Evolutionary conservation across 805 yeast species (phyloP), one percentile per base, ranked within the genome.

Genomic region (Candida tammaniensis): DNA sequence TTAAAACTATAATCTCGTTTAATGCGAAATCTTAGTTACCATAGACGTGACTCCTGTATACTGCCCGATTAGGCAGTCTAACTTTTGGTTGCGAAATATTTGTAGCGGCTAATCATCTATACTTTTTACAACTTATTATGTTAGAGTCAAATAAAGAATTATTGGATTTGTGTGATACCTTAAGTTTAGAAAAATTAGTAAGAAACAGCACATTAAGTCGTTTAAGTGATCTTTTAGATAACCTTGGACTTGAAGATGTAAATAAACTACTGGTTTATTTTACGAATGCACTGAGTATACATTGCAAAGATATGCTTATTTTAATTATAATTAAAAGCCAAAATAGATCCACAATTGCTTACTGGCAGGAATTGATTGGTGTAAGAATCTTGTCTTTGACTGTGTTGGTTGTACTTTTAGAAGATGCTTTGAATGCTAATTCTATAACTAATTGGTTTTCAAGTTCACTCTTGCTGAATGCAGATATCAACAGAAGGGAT

Each of bases 391-490:
- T 28, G 8, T 20, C 38, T 12, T 18, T 11, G 3, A 16, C 33
- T 3, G 25, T 24, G 11, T 13, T 35, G 17, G 3, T 11, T 11
- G 23, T 16, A 9, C 17, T 20, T 15, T 24, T 35, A 7, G 11
- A 30, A 13, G 34, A 35, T 30, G 8, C 22, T 10, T 30, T 35
- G 31, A 23, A 16, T 17, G n/a, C n/a, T n/a, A 18, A 30, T 17
- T 17, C 34, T 3, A n/a, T 9, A 4, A 30, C 35, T 4, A 31
- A 36, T 24, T 36, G 40, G 40, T 36, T 31, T 18, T 31, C 36
- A n/a, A 36, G 40, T 27, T 12, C 23, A 4, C 17, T 36, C 7
- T 14, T 36, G 4, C 2, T 35, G 4, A 13, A 24, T 12, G 16
- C 7, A 15, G 8, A 14, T 13, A 22, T 34, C 14, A 24, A n/a